phyloP scores from a whole-genome alignment of 371 early-diverging fungal species.

The Mucor indicus region DNA sequence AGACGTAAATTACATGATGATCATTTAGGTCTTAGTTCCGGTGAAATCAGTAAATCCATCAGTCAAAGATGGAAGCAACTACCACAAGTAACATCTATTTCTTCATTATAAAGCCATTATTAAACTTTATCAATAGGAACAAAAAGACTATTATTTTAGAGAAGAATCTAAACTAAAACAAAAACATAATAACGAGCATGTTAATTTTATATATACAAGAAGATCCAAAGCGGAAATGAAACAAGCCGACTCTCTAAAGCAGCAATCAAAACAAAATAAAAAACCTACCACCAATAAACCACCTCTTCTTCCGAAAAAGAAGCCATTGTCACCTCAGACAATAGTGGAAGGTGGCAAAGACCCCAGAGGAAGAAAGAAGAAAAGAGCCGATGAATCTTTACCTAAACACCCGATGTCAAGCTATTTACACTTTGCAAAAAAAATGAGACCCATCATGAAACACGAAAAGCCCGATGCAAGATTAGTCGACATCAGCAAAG shows the following conservation, averaged over 20 bases:
- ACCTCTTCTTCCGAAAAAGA: too few relatives aligned
- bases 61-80: conserved; percentile 55
- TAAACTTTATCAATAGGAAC: conserved; percentile 19
- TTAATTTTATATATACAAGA: conserved; percentile 63
- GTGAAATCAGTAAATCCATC: conserved; percentile 60
- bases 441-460: conserved; percentile 58
- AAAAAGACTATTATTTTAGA: conserved; percentile 34
- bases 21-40: conserved; percentile 47
- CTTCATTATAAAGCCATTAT: neutral
- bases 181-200: conserved; percentile 53
- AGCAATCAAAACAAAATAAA: conserved; percentile 11
- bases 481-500: conserved; percentile 63
- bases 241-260: conserved; percentile 38
- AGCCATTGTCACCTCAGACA: too few relatives aligned
- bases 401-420: conserved; percentile 82
- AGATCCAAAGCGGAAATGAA: conserved; percentile 61
- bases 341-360: too few relatives aligned
- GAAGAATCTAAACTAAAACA: conserved; percentile 56
- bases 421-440: conserved; percentile 65
- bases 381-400: conserved; percentile 55
- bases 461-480: conserved; percentile 51
- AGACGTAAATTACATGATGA: conserved; percentile 52
- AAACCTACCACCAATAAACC: neutral
- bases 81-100: conserved; percentile 16
- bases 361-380: conserved; percentile 56